Conservation (phyloP, 495 filamentous ascomycete genomes). For the Talaromyces nanjingensis region DNA sequence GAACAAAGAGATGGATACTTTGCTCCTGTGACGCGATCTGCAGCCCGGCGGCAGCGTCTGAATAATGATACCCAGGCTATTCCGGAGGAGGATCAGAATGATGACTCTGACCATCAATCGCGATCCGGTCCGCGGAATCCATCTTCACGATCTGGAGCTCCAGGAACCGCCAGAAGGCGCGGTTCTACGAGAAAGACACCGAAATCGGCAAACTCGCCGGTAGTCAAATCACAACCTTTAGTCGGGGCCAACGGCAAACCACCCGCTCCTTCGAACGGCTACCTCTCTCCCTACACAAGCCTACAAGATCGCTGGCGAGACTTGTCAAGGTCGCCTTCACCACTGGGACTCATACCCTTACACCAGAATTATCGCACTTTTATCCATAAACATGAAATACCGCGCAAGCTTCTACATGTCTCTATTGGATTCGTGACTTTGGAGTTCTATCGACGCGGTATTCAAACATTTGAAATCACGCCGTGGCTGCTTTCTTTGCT, state of each 20-base stretch:
- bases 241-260: conserved; percentile 29
- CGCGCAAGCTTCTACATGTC: conserved; percentile 54
- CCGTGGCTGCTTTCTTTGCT: conserved; percentile 76
- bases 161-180: conserved; percentile 28
- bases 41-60: conserved; percentile 44
- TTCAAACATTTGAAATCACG: conserved; percentile 66
- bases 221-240: conserved; percentile 22
- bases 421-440: conserved; percentile 93
- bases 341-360: conserved; percentile 90
- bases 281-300: conserved; percentile 59
- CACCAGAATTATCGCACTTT: conserved; percentile 53
- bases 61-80: conserved; percentile 32
- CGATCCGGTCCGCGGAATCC: conserved; percentile 26
- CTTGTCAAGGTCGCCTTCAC: conserved; percentile 80
- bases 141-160: conserved; percentile 10
- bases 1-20: conserved; percentile 46
- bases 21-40: conserved; percentile 59
- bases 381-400: conserved; percentile 45
- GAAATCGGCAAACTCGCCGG: conserved; percentile 18
- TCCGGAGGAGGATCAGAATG: conserved; percentile 35
- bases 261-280: conserved; percentile 47
- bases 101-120: conserved; percentile 30
- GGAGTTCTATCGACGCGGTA: conserved; percentile 69
- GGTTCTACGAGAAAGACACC: conserved; percentile 41
- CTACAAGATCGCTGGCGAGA: conserved; percentile 64